Base-by-base conservation (phyloP, 2,329 filamentous ascomycete genomes). In the Clonostachys byssicola region DNA sequence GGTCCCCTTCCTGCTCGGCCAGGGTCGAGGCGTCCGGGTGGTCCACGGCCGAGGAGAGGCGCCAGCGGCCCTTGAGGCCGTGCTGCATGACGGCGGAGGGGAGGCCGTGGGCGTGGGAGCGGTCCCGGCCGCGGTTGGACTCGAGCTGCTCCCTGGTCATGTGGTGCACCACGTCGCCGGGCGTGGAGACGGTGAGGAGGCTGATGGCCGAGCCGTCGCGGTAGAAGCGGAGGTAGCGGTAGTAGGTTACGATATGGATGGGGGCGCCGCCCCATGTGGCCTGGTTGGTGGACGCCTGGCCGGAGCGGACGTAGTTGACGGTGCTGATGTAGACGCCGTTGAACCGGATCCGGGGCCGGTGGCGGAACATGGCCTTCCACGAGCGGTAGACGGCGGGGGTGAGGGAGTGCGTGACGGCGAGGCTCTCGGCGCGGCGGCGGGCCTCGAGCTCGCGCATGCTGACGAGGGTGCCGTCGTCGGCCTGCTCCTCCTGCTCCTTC, bases 301-400 rank as follows among this genome's bases (percentile, higher is more conserved):
- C 94, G 1, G 89, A 74, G 20, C 94, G 88, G 44, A 89, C 83
- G 68, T 99, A 99, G 70, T 97, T 97, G 49, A 96, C 91, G 0
- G 92, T 97, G 65, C 85, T 89, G 66, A 99, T 97, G 71, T 99
- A 99, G 67, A 90, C 88, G 23, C 94, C 94, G 59, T 94, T 94
- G 74, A 95, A 99, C 49, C 94, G 89, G 50, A 97, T 78, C 40
- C 94, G 85, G 3, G 94, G 92, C 13, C 91, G 86, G 6, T 75
- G 73, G 38, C 87, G 88, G 71, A 96, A 95, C 72, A 96, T 89
- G 46, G 72, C 66, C 58, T 79, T 71, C 80, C 81, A 86, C 3
- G 78, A 67, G 4, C 66, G 59, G 57, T 83, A 84, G 1, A 43
- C 10, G 12, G 67, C 57, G 5, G 67, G 66, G 18, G 74, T 62